These are phyloP conservation scores for Trypanosoma theileri DNA, from an alignment of 208 protist species.

Conservation along the genomic window DNA sequence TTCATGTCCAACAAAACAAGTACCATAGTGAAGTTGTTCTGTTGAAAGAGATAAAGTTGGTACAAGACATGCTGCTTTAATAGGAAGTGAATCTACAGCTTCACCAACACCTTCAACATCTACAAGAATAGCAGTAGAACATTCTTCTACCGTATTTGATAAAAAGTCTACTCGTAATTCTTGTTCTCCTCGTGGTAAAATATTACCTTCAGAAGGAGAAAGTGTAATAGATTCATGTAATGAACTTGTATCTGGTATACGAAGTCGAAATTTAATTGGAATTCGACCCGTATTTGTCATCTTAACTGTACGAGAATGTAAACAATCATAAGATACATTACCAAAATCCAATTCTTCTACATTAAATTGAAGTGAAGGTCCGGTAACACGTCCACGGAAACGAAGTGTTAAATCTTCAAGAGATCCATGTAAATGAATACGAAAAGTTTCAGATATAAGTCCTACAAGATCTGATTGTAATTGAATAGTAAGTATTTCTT, in stretches of 20 bases:
- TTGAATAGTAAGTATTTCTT: slow-evolving; percentile 61
- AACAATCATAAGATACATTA: slow-evolving; percentile 93
- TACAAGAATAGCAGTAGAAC: slow-evolving; percentile 84
- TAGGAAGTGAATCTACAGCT: slow-evolving; percentile 79
- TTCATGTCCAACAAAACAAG: slow-evolving; percentile 89
- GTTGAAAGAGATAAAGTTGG: slow-evolving; percentile 70
- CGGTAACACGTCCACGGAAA: slow-evolving; percentile 90
- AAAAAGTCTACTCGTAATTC: slow-evolving; percentile 78
- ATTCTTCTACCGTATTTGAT: slow-evolving; percentile 76
- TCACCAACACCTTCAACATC: slow-evolving; percentile 93
- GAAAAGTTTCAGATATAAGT: slow-evolving; percentile 87
- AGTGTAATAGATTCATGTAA: slow-evolving; percentile 72
- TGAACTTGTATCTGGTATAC: slow-evolving; percentile 59
- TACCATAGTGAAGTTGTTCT: slow-evolving; percentile 82
- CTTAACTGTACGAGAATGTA: slow-evolving; percentile 60
- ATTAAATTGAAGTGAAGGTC: slow-evolving; percentile 93
- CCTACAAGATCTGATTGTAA: slow-evolving; percentile 90
- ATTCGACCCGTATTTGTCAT: slow-evolving; percentile 95
- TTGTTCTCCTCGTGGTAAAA: slow-evolving; percentile 60
- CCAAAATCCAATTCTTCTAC: slow-evolving; percentile 91
- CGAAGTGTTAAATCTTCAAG: slow-evolving; percentile 72
- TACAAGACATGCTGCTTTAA: slow-evolving; percentile 85
- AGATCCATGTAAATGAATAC: slow-evolving; percentile 83
- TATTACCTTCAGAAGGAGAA: slow-evolving; percentile 59
- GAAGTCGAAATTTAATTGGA: slow-evolving; percentile 89